phyloP scores from a whole-genome alignment of 257 asterid species.

The Lycium barbarum region DNA sequence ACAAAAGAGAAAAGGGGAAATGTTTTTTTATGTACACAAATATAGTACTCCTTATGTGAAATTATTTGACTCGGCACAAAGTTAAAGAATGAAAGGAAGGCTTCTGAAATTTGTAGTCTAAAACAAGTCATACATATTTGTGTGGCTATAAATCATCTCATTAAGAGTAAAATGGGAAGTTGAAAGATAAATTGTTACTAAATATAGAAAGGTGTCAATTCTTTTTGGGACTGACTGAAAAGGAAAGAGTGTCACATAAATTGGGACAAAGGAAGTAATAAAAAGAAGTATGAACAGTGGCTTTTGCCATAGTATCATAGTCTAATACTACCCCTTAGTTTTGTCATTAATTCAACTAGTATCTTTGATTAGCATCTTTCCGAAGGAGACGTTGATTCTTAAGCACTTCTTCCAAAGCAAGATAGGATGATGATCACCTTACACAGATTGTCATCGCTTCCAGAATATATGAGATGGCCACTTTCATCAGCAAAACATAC shows the following conservation, averaged over 20 bases:
- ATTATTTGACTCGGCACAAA: too few species aligned
- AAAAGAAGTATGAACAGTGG: constrained; percentile 5
- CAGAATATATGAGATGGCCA: constrained; percentile 87
- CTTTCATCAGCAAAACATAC: constrained; percentile 97
- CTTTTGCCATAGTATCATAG: background rate
- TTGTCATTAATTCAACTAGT: constrained; percentile 13
- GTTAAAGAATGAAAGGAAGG: too few species aligned
- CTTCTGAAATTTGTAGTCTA: too few species aligned
- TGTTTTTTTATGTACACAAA: background rate
- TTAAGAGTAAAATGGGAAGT: too few species aligned
- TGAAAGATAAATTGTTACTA: too few species aligned
- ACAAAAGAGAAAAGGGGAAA: background rate
- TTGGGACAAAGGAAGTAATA: background rate
- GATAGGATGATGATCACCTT: constrained; percentile 56
- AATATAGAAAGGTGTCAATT: too few species aligned
- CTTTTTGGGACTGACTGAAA: too few species aligned
- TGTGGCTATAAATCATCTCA: too few species aligned
- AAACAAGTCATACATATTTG: too few species aligned
- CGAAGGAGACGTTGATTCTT: constrained; percentile 11
- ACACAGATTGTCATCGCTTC: constrained; percentile 85
- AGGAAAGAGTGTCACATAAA: background rate
- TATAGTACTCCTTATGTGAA: background rate
- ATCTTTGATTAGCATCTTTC: background rate
- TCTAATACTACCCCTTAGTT: background rate
- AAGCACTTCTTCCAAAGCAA: constrained; percentile 22